phyloP scores from a whole-genome alignment of 352 stramenopile genomes.

The Phytopythium aichiense region DNA sequence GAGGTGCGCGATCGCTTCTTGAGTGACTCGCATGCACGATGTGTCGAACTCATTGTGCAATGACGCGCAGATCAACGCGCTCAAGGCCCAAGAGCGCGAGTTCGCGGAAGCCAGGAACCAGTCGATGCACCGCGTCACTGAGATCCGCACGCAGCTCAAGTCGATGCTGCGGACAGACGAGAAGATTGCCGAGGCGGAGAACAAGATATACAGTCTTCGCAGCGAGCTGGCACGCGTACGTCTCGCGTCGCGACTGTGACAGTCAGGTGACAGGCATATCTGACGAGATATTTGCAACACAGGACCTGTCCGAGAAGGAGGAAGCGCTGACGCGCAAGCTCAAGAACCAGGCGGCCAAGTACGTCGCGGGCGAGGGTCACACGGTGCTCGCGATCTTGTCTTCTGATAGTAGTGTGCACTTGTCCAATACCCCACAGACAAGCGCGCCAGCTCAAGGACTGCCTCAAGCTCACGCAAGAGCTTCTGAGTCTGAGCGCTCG shows the following conservation, averaged over 20 bases:
- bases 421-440: constrained; percentile 28
- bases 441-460: constrained; percentile 64
- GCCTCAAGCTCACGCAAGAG: constrained; percentile 46
- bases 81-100: constrained; percentile 61
- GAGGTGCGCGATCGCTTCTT: constrained; percentile 28
- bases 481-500: constrained; percentile 41
- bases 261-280: background rate
- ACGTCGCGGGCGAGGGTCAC: constrained; percentile 5
- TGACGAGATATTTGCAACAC: background rate
- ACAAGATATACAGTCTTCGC: constrained; percentile 65
- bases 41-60: too few species aligned
- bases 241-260: background rate
- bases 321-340: constrained; percentile 73
- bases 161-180: constrained; percentile 67
- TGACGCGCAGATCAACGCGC: constrained; percentile 33
- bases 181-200: constrained; percentile 64
- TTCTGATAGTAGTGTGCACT: background rate
- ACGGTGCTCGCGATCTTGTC: background rate
- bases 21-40: too few species aligned
- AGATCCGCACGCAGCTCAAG: constrained; percentile 70
- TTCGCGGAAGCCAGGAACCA: constrained; percentile 57
- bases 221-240: constrained; percentile 68
- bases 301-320: constrained; percentile 78
- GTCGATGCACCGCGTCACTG: constrained; percentile 53
- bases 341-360: constrained; percentile 63